These are phyloP conservation scores for Scedosporium minutisporum DNA, from an alignment of 2,329 filamentous ascomycete species.

Conservation along the genomic window DNA sequence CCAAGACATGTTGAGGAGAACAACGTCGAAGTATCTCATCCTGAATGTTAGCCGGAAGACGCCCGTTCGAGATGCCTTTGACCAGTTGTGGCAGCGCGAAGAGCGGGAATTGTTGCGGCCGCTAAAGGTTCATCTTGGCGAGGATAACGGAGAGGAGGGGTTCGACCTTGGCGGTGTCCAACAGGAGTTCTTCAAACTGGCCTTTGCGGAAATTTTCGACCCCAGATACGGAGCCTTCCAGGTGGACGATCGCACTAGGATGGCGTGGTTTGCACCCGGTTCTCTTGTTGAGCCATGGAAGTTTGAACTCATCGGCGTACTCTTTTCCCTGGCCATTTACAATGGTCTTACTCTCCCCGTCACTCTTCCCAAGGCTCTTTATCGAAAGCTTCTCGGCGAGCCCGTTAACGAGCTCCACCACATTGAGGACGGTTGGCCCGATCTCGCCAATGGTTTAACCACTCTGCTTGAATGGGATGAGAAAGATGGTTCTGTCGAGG, in stretches of 20 bases:
- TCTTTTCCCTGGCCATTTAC: conserved; percentile 85
- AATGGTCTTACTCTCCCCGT: conserved; percentile 88
- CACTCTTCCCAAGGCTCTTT: conserved; percentile 78
- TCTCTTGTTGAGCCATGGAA: conserved; percentile 79
- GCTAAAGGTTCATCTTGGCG: conserved; percentile 78
- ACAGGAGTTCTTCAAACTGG: conserved; percentile 87
- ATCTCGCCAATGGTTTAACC: conserved; percentile 64
- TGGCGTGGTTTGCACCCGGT: conserved; percentile 81
- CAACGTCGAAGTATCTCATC: conserved; percentile 62
- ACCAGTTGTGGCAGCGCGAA: conserved; percentile 84
- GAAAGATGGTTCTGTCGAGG: conserved; percentile 64
- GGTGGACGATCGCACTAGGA: conserved; percentile 62
- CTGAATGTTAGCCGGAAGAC: conserved; percentile 58
- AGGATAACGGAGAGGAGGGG: conserved; percentile 75
- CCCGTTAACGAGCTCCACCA: conserved; percentile 62
- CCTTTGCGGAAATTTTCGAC: conserved; percentile 69
- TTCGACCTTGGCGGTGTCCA: conserved; percentile 92
- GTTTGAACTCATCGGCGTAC: conserved; percentile 76
- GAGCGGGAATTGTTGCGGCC: conserved; percentile 73
- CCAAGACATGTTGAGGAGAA: conserved; percentile 52
- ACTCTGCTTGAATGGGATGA: conserved; percentile 68
- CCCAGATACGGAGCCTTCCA: conserved; percentile 74
- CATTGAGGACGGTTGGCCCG: conserved; percentile 81
- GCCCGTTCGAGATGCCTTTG: conserved; percentile 64
- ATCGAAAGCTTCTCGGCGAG: conserved; percentile 65